phyloP scores from a whole-genome alignment of 345 rosid genomes.

The Atalantia buxifolia region DNA sequence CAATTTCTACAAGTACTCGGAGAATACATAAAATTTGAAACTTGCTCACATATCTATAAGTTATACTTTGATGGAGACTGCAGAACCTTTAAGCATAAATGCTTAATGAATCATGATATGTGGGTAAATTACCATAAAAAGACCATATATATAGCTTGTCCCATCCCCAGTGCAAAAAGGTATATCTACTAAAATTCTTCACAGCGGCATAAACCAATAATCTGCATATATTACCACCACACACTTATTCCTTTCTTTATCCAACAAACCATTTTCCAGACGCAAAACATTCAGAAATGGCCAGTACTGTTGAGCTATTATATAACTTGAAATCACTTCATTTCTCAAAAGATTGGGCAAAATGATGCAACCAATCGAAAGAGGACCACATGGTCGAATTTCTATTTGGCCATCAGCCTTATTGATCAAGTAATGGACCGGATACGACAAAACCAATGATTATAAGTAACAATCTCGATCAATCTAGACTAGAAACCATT shows the following conservation, averaged over 20 bases:
- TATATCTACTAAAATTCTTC: neutral
- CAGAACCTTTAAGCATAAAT: neutral
- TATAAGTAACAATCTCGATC: neutral
- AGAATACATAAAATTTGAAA: neutral
- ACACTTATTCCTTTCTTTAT: neutral
- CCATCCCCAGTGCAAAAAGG: neutral
- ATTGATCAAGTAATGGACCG: neutral
- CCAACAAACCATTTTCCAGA: neutral
- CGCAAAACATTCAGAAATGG: neutral
- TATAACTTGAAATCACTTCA: neutral
- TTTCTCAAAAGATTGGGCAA: neutral
- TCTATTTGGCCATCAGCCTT: neutral
- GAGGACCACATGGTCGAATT: neutral
- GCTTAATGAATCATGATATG: neutral
- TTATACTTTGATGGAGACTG: neutral
- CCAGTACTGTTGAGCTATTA: neutral
- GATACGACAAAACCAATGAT: slow-evolving; percentile 5
- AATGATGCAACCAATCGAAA: neutral
- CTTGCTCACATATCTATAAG: neutral
- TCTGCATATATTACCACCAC: neutral
- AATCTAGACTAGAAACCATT: neutral
- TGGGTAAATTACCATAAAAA: neutral
- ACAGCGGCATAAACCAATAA: neutral
- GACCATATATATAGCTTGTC: neutral
- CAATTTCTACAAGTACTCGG: neutral